These are phyloP conservation scores for Chalaropsis thielavioides DNA, from an alignment of 2,329 filamentous ascomycete genomes.

Conservation along the genomic window DNA sequence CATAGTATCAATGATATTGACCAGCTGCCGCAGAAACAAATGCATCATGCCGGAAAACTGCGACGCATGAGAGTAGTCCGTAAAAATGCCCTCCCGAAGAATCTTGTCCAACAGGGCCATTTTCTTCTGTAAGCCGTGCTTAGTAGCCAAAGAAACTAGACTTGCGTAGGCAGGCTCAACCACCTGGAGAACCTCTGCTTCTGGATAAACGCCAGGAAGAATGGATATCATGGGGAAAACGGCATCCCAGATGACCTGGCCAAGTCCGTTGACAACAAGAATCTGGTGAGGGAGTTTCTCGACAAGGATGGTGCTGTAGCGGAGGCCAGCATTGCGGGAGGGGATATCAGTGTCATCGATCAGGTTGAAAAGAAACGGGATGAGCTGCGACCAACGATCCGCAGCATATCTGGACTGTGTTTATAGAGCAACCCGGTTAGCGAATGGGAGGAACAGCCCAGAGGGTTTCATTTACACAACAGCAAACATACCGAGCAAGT, in stretches of 20 bases:
- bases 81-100: slow-evolving; percentile 41
- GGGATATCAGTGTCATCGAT: slow-evolving; percentile 45
- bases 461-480: too few relatives aligned
- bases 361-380: slow-evolving; percentile 55
- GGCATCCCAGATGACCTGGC: slow-evolving; percentile 52
- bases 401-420: slow-evolving; percentile 31
- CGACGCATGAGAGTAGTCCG: slow-evolving; percentile 42
- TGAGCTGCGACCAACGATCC: slow-evolving; percentile 50
- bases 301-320: slow-evolving; percentile 41
- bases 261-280: slow-evolving; percentile 49
- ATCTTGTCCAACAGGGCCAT: slow-evolving; percentile 37
- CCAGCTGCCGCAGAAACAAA: slow-evolving; percentile 38
- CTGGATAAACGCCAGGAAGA: slow-evolving; percentile 62
- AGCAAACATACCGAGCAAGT: slow-evolving; percentile 7
- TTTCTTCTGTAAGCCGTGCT: slow-evolving; percentile 22
- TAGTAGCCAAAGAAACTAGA: slow-evolving; percentile 33
- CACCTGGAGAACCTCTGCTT: slow-evolving; percentile 51
- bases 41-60: slow-evolving; percentile 43
- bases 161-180: slow-evolving; percentile 52
- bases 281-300: slow-evolving; percentile 36
- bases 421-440: neutral
- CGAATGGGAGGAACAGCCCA: neutral
- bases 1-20: slow-evolving; percentile 38
- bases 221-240: slow-evolving; percentile 59
- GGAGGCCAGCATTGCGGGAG: slow-evolving; percentile 42